These are phyloP conservation scores for Oxytropis ochrocephala DNA, from an alignment of 306 rosid genomes.

Conservation along the genomic window DNA sequence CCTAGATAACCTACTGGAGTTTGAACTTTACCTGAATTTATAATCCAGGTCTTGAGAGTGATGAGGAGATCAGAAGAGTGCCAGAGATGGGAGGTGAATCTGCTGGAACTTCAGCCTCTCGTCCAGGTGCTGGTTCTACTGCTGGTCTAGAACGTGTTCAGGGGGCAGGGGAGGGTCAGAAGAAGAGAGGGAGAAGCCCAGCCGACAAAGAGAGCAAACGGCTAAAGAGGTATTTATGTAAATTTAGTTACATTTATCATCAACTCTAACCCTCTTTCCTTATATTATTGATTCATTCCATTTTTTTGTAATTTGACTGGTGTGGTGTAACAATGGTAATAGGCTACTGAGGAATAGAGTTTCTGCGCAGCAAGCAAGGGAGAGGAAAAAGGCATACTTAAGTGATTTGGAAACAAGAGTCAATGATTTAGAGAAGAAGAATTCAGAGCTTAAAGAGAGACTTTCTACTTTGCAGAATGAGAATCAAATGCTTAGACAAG, in stretches of 20 bases:
- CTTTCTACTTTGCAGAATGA: slow-evolving; percentile 89
- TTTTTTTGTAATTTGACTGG: not conserved
- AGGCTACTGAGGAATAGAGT: slow-evolving; percentile 94
- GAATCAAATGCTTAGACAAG: slow-evolving; percentile 98
- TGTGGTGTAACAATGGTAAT: slow-evolving; percentile 7
- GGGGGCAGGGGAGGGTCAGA: slow-evolving; percentile 60
- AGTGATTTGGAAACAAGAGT: slow-evolving; percentile 73
- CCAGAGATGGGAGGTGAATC: slow-evolving; percentile 91
- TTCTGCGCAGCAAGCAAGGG: slow-evolving; percentile 99
- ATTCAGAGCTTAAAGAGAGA: slow-evolving; percentile 78
- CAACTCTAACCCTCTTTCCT: not conserved
- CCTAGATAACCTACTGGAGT: not conserved
- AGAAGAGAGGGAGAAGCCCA: slow-evolving; percentile 83
- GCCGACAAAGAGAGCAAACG: slow-evolving; percentile 97
- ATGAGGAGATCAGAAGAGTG: slow-evolving; percentile 95
- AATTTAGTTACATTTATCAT: not conserved
- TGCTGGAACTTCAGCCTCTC: slow-evolving; percentile 74
- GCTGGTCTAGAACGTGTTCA: slow-evolving; percentile 65
- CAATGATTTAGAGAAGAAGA: slow-evolving; percentile 70
- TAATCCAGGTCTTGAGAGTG: slow-evolving; percentile 73
- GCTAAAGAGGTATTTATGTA: slow-evolving; percentile 61
- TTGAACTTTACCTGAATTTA: not conserved
- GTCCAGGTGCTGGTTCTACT: slow-evolving; percentile 43
- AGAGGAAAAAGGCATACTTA: slow-evolving; percentile 88
- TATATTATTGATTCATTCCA: slow-evolving; percentile 11